Conservation (phyloP, 2,329 filamentous ascomycete genomes). For the Nemania sp. region DNA sequence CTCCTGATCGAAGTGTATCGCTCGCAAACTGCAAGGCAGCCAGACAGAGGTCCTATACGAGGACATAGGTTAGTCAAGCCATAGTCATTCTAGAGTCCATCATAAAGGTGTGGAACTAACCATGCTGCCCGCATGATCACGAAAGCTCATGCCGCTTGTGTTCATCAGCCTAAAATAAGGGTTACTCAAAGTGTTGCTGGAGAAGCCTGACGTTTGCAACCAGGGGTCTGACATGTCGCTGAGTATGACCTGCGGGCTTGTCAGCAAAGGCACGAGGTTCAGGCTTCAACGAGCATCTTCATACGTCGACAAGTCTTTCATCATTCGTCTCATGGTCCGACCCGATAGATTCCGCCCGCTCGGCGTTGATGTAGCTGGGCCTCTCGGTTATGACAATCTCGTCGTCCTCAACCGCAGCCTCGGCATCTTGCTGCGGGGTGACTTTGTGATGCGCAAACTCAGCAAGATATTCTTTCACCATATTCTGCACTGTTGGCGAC, state of each 20-base stretch:
- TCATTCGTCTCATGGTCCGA: conserved; percentile 38
- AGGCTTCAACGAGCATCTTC: neutral
- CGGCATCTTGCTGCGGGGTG: neutral
- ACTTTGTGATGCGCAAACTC: conserved; percentile 43
- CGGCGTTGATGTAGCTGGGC: conserved; percentile 68
- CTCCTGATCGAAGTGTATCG: conserved; percentile 79
- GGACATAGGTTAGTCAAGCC: conserved; percentile 1
- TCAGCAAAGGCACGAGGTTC: conserved; percentile 15
- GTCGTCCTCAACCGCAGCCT: conserved; percentile 25
- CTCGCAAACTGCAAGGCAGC: conserved; percentile 84
- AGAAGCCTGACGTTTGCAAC: conserved; percentile 77
- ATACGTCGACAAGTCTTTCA: conserved; percentile 71
- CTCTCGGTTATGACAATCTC: conserved; percentile 42
- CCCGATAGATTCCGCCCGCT: conserved; percentile 51
- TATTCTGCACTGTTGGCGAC: conserved; percentile 69
- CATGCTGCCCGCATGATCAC: conserved; percentile 93
- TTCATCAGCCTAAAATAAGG: conserved; percentile 99
- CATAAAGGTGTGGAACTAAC: conserved; percentile 54
- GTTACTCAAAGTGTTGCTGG: conserved; percentile 90
- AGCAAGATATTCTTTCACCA: conserved; percentile 76
- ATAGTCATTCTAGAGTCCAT: neutral
- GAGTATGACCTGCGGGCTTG: conserved; percentile 68
- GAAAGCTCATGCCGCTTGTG: conserved; percentile 83
- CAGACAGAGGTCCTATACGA: conserved; percentile 77
- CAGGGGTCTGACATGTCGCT: conserved; percentile 99